phyloP scores from a whole-genome alignment of 1,139 yeast species.

The Meyerozyma elateridarum region DNA sequence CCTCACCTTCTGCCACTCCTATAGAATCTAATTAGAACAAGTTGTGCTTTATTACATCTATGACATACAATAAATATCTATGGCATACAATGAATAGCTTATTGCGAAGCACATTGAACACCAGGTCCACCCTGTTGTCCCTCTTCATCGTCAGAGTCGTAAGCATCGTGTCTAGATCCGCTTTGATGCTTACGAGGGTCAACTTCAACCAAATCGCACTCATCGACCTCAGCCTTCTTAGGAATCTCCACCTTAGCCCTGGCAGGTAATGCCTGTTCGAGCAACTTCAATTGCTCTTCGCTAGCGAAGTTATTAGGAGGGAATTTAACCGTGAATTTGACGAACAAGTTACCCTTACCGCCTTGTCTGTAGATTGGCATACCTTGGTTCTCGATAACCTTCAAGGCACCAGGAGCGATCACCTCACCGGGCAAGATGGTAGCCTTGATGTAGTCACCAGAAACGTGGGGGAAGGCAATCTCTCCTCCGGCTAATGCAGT shows the following conservation, averaged over 20 bases:
- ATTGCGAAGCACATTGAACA: slow-evolving; percentile 87
- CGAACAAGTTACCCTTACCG: slow-evolving; percentile 67
- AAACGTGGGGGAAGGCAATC: slow-evolving; percentile 76
- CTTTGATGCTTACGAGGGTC: slow-evolving; percentile 59
- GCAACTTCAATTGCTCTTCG: slow-evolving; percentile 61
- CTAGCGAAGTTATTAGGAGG: slow-evolving; percentile 59
- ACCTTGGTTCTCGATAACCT: slow-evolving; percentile 90
- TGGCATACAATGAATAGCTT: slow-evolving; percentile 14
- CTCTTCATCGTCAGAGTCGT: slow-evolving; percentile 66
- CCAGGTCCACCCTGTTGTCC: slow-evolving; percentile 62
- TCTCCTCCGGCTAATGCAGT: slow-evolving; percentile 97
- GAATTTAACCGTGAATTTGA: slow-evolving; percentile 70
- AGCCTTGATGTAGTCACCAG: slow-evolving; percentile 84
- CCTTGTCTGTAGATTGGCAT: slow-evolving; percentile 84
- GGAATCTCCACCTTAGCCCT: slow-evolving; percentile 56
- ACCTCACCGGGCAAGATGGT: slow-evolving; percentile 88
- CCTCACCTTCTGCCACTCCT: no score
- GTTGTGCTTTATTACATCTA: neutral
- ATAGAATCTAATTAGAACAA: no score
- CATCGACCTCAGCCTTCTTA: slow-evolving; percentile 68
- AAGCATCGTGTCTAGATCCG: slow-evolving; percentile 45
- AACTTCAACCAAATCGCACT: slow-evolving; percentile 65
- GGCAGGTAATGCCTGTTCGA: slow-evolving; percentile 64
- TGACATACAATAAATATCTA: neutral
- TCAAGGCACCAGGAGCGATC: slow-evolving; percentile 75